Conservation (phyloP, 495 filamentous ascomycete genomes). For the Tuber microsphaerosporum region DNA sequence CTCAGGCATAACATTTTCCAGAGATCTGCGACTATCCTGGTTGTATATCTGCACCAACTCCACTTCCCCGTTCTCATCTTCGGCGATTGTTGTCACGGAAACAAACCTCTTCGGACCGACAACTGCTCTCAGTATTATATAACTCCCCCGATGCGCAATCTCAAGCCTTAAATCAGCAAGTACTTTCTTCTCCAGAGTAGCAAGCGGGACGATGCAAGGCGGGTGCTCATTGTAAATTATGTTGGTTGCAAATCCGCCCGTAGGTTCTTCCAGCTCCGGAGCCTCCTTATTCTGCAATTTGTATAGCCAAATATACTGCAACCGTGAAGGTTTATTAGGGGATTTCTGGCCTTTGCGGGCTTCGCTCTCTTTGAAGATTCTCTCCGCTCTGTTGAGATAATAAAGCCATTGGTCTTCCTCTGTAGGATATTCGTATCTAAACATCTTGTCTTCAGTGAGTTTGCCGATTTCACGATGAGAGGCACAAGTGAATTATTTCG, state of each 20-base stretch:
- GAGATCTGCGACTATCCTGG: slow-evolving; percentile 5
- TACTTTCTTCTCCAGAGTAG: slow-evolving; percentile 16
- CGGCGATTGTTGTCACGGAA: slow-evolving; percentile 16
- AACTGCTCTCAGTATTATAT: slow-evolving; percentile 20
- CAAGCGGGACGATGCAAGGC: slow-evolving; percentile 11
- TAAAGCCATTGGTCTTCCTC: neutral
- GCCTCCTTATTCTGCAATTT: neutral
- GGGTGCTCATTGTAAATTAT: slow-evolving; percentile 12
- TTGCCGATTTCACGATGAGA: neutral
- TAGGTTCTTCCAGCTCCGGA: too few species aligned
- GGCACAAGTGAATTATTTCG: neutral
- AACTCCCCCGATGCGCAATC: slow-evolving; percentile 18
- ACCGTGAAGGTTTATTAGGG: neutral
- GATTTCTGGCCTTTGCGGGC: neutral
- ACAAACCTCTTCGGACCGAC: slow-evolving; percentile 11
- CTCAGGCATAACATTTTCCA: slow-evolving; percentile 14
- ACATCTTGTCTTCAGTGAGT: neutral
- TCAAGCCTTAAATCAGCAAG: slow-evolving; percentile 19
- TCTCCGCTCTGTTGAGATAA: neutral
- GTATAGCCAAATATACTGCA: neutral
- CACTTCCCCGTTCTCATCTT: slow-evolving; percentile 26
- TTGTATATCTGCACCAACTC: slow-evolving; percentile 25
- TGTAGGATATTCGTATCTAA: neutral
- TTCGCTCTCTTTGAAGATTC: neutral
- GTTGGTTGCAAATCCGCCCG: neutral